Percentiles rank a stretch among this genome's conserved stretches.
These are phyloP conservation scores for Acacia concinna DNA, from an alignment of 331 rosid species.

Conservation along the genomic window DNA sequence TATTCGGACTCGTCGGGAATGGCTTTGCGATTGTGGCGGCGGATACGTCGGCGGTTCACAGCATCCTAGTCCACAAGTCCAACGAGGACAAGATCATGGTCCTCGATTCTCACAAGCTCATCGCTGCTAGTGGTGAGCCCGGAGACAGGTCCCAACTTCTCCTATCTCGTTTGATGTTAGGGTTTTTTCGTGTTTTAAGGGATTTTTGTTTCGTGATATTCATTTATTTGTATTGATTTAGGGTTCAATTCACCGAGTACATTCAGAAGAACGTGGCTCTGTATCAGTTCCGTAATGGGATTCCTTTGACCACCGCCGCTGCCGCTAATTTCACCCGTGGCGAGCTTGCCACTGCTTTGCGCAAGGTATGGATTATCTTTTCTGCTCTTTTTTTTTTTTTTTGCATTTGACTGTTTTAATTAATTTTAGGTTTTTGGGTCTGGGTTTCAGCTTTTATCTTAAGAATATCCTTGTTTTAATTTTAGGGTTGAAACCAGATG, in stretches of 20 bases:
- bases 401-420: neutral
- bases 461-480: neutral
- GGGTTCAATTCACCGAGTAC: conserved; percentile 97
- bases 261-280: conserved; percentile 89
- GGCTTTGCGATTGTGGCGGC: conserved; percentile 85
- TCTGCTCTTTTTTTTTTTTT: neutral
- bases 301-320: conserved; percentile 88
- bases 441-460: neutral
- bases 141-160: conserved; percentile 67
- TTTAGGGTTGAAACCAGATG: neutral
- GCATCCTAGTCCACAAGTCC: conserved; percentile 91
- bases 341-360: conserved; percentile 92
- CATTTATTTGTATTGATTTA: conserved; percentile 8
- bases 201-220: neutral
- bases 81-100: conserved; percentile 99
- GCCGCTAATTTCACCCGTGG: conserved; percentile 95
- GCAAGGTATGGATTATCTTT: conserved; percentile 56
- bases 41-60: conserved; percentile 90
- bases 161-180: neutral
- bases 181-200: neutral
- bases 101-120: conserved; percentile 93
- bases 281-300: conserved; percentile 93
- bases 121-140: conserved; percentile 95
- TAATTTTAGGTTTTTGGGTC: neutral
- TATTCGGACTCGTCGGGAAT: conserved; percentile 78